A percentile compares a stretch with the other conserved stretches of the same genome.
Evolutionary conservation across 1,284 basidiomycete species (phyloP).

Genomic region (Neonothopanus nambi): DNA sequence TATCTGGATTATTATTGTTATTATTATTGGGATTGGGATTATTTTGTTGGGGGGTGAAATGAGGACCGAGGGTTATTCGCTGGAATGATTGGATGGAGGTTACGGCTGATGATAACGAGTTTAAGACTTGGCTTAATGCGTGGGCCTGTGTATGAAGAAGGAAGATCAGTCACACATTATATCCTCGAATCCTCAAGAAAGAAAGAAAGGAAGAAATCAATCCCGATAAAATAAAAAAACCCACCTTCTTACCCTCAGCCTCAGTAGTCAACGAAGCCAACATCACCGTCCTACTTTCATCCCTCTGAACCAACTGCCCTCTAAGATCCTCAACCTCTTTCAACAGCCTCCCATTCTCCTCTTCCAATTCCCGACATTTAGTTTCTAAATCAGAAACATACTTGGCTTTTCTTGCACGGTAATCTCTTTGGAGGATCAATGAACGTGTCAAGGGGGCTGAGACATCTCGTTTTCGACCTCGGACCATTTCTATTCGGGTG

Average conservation of each 20-base stretch:
- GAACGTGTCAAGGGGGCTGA: slow-evolving; percentile 5
- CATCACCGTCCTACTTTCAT: neutral
- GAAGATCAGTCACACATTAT: no score
- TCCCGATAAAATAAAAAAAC: no score
- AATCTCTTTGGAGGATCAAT: no score
- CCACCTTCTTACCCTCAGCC: no score
- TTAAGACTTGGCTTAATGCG: no score
- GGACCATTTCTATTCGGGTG: no score
- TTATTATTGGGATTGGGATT: no score
- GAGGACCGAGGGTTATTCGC: neutral
- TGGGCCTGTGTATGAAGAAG: no score
- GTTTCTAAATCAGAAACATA: slow-evolving; percentile 11
- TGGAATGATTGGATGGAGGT: slow-evolving; percentile 9
- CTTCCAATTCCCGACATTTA: slow-evolving; percentile 3
- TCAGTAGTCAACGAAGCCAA: neutral
- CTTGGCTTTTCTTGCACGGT: slow-evolving; percentile 10
- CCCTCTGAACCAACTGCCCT: neutral
- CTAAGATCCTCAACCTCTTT: slow-evolving; percentile 5
- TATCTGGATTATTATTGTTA: no score
- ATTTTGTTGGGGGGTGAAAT: neutral
- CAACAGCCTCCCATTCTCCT: slow-evolving; percentile 7
- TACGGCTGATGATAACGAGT: slow-evolving; percentile 1
- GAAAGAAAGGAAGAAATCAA: no score
- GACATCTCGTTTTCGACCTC: slow-evolving; percentile 13
- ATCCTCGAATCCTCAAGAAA: no score